These are phyloP conservation scores for Scopulariopsis brevicaulis DNA, from an alignment of 2,329 filamentous ascomycete genomes.

Conservation along the genomic window DNA sequence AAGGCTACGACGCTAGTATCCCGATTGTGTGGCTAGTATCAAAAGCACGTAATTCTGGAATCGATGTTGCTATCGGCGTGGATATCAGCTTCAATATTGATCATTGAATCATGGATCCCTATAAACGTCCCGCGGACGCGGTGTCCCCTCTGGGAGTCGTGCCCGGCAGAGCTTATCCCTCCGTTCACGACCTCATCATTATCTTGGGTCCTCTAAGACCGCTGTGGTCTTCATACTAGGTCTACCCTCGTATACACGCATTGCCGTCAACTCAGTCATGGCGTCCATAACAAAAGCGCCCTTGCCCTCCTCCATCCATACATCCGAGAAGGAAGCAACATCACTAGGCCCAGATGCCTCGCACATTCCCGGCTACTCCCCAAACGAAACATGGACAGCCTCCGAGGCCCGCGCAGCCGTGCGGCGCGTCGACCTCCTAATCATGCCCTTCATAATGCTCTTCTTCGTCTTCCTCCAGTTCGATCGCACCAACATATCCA, in stretches of 20 bases:
- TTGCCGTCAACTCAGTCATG: background rate
- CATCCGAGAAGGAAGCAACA: background rate
- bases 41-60: conserved; percentile 14
- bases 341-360: conserved; percentile 4
- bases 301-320: background rate
- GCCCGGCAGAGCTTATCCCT: background rate
- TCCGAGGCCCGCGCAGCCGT: conserved; percentile 9
- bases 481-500: conserved; percentile 29
- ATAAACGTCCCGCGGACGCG: conserved; percentile 1
- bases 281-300: background rate
- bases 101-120: background rate
- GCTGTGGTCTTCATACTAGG: background rate
- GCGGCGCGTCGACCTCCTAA: conserved; percentile 14
- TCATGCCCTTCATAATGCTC: conserved; percentile 17
- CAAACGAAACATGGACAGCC: conserved; percentile 7
- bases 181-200: background rate
- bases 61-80: background rate
- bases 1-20: background rate
- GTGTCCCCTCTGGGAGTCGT: background rate
- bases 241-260: background rate
- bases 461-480: conserved; percentile 21
- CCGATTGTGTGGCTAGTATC: background rate
- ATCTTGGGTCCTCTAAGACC: background rate
- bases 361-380: conserved; percentile 14
- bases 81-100: background rate